A percentile compares a stretch with the other conserved stretches of the same genome.
Evolutionary conservation across 1,139 yeast species (phyloP).

Genomic region (Hyphopichia fennica): DNA sequence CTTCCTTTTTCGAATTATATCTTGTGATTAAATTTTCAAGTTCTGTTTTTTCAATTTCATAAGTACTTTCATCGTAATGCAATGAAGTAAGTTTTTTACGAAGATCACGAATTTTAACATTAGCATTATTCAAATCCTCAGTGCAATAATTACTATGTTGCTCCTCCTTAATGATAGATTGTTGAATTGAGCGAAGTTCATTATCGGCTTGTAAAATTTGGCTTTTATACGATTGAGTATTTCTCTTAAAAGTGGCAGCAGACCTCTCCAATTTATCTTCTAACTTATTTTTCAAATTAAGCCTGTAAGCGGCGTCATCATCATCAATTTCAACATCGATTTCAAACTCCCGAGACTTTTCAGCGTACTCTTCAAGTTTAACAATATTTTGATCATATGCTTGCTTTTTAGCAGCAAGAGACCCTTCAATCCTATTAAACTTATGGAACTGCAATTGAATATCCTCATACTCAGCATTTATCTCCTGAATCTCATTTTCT

Average conservation of each 20-base stretch:
- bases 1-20: slow-evolving; percentile 23
- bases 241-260: not conserved
- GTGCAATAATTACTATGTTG: slow-evolving; percentile 40
- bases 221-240: not conserved
- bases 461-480: slow-evolving; percentile 5
- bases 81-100: slow-evolving; percentile 36
- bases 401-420: slow-evolving; percentile 3
- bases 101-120: slow-evolving; percentile 29
- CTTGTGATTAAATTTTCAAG: not conserved
- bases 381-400: slow-evolving; percentile 1
- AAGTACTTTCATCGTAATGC: slow-evolving; percentile 38
- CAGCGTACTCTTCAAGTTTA: not conserved
- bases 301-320: not conserved
- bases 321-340: not conserved
- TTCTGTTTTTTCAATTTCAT: slow-evolving; percentile 34
- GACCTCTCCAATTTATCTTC: not conserved
- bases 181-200: slow-evolving; percentile 20
- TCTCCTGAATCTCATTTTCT: slow-evolving; percentile 6
- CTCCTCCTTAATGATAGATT: slow-evolving; percentile 37
- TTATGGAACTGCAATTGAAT: slow-evolving; percentile 4
- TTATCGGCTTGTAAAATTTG: not conserved
- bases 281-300: not conserved
- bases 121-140: slow-evolving; percentile 32
- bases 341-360: slow-evolving; percentile 1
- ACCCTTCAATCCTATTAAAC: slow-evolving; percentile 5